Conservation (phyloP, 2,329 filamentous ascomycete genomes). For the Metarhizium guizhouense region DNA sequence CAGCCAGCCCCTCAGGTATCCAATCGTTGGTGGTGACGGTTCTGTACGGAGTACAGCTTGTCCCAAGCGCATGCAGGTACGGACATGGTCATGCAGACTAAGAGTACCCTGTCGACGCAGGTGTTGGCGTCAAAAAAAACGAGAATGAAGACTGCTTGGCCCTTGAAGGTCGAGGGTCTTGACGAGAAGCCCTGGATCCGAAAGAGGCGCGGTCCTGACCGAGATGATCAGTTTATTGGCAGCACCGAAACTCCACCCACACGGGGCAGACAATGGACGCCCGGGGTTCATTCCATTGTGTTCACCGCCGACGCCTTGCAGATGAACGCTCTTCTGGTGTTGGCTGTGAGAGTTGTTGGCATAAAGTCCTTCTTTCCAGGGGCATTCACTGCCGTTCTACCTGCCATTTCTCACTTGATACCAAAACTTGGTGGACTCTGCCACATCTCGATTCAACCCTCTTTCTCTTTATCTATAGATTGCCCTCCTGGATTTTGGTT, state of each 20-base stretch:
- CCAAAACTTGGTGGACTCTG: neutral
- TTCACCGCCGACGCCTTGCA: neutral
- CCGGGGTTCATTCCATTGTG: neutral
- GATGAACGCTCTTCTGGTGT: neutral
- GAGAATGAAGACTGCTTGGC: neutral
- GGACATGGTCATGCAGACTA: neutral
- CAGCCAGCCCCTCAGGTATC: neutral
- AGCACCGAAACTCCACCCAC: neutral
- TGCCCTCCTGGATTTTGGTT: conserved; percentile 6
- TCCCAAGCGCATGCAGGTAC: neutral
- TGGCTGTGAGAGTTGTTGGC: neutral
- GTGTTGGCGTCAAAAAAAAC: neutral
- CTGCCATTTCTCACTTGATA: neutral
- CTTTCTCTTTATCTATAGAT: conserved; percentile 12
- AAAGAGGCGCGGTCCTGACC: neutral
- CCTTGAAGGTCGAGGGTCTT: neutral
- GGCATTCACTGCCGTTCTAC: no score
- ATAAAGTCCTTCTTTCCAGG: neutral
- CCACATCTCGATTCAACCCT: neutral
- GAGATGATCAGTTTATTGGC: neutral
- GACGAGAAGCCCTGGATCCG: neutral
- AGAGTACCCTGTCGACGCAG: neutral
- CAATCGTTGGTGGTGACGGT: neutral
- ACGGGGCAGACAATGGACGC: no score
- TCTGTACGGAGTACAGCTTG: neutral